Base-by-base conservation (phyloP, 1,284 basidiomycete genomes). In the Leccinum pachyderme region DNA sequence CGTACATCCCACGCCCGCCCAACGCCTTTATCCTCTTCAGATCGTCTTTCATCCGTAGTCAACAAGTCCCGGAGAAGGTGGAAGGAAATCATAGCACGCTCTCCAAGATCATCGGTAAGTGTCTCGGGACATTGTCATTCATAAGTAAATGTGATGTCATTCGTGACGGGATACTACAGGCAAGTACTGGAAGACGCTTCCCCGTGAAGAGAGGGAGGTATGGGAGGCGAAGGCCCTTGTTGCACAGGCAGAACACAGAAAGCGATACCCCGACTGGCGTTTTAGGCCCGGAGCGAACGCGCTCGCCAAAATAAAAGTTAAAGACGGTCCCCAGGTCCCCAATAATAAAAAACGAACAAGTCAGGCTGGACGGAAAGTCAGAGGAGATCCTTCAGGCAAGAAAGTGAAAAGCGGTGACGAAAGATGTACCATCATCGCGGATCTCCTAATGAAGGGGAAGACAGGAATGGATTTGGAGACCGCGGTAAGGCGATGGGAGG, bases 11-110 rank as follows among this genome's bases (percentile, higher is more conserved):
- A 47, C 85, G 94, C 32, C 94, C 94, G 0, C 89, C 93, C 31
- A 97, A 97, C 73, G 93, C 95, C 47, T 97, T 96, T 75, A 96
- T 97, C 65, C 84, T 97, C 70, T 97, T 95, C 74, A 83, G 95
- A 58, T 91, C 91, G 32, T 89, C 92, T 51, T 93, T 94, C 68
- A 92, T 94, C 64, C 81, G 83, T 47, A 83, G 84, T 53, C 83
- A 88, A 64, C 80, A 88, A 58, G 86, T 93, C 37, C 87, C 90
- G 4, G 81, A 83, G 35, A 82, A 84, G 62, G 86, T 92, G 53
- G 89, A 92, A 69, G 84, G 86, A 15, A 85, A 90, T 61, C 89
- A 92, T 68, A 87, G 86, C 66, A 89, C 87, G 18, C 76, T 88
- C 49, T 86, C 79, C 55, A 81, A 83, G 70, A 83, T 83, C 54